Conservation (phyloP, 2,329 filamentous ascomycete genomes). For the Curvularia sp. region DNA sequence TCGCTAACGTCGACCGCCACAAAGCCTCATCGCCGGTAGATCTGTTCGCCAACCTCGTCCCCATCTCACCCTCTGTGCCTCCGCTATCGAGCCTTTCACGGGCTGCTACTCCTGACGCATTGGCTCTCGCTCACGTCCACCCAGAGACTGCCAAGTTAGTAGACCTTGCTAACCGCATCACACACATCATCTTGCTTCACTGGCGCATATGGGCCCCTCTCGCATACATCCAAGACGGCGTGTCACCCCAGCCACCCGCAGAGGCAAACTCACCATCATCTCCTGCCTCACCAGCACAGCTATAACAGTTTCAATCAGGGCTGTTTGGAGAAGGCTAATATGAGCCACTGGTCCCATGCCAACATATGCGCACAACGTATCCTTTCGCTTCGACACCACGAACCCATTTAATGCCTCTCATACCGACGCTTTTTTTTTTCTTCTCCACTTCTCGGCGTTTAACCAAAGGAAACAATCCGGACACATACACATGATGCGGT, state of each 20-base stretch:
- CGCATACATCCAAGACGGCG: constrained; percentile 62
- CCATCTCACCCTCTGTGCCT: constrained; percentile 23
- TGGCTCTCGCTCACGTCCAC: constrained; percentile 19
- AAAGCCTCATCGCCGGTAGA: constrained; percentile 50
- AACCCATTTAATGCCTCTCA: not conserved
- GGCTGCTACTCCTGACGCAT: constrained; percentile 35
- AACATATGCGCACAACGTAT: constrained; percentile 1
- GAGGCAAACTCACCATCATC: not conserved
- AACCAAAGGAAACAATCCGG: not conserved
- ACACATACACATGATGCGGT: not conserved
- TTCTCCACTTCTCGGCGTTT: not conserved
- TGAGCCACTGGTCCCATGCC: not conserved
- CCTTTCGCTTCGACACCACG: constrained; percentile 6
- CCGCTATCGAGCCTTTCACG: constrained; percentile 21
- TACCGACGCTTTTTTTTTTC: not conserved
- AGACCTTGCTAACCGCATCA: constrained; percentile 77
- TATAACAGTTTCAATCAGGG: not conserved
- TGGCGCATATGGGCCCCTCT: constrained; percentile 88
- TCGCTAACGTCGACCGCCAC: constrained; percentile 40
- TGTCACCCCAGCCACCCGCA: not conserved
- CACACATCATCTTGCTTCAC: constrained; percentile 84
- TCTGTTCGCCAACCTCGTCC: constrained; percentile 54
- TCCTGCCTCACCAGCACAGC: not conserved
- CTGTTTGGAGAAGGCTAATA: not conserved
- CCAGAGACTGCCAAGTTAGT: constrained; percentile 53